Percentiles rank a stretch among this genome's conserved stretches.
Evolutionary conservation across 176 grass and related monocot genomes (phyloP).

Genomic region (Juncus inflexus): DNA sequence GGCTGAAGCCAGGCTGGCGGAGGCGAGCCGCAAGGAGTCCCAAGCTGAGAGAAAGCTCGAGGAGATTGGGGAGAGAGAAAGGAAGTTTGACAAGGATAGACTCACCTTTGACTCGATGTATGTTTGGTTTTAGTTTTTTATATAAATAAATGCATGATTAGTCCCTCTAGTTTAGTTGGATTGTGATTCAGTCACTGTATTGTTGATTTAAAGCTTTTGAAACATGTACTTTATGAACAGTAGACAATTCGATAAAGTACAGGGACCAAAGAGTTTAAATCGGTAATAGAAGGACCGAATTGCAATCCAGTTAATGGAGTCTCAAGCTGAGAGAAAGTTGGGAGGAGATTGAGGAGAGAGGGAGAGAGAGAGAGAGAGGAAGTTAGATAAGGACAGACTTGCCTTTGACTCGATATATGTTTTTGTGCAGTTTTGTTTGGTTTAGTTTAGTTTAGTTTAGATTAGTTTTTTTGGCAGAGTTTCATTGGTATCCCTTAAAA

Average conservation of each 20-base stretch:
- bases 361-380: slow-evolving; percentile 68
- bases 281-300: too few relatives aligned
- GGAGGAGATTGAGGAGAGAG: slow-evolving; percentile 59
- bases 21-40: slow-evolving; percentile 83
- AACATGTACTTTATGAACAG: not conserved
- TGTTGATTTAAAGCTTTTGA: not conserved
- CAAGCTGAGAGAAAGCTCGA: slow-evolving; percentile 79
- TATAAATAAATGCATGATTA: too few relatives aligned
- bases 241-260: too few relatives aligned
- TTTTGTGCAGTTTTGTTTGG: not conserved
- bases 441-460: too few relatives aligned
- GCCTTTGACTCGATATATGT: slow-evolving; percentile 75
- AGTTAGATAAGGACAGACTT: slow-evolving; percentile 76
- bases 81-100: slow-evolving; percentile 80
- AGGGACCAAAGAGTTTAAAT: too few relatives aligned
- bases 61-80: slow-evolving; percentile 65
- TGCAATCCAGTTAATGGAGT: slow-evolving; percentile 34
- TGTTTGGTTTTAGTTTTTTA: not conserved
- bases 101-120: slow-evolving; percentile 77
- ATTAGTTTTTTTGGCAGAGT: not conserved
- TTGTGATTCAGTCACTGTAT: too few relatives aligned
- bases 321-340: slow-evolving; percentile 70
- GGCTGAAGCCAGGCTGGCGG: slow-evolving; percentile 92
- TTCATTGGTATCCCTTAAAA: too few relatives aligned
- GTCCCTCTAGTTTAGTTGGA: not conserved